Evolutionary conservation across 305 asterid genomes (phyloP).

Genomic region (Fraxinus xanthoxyloides): DNA sequence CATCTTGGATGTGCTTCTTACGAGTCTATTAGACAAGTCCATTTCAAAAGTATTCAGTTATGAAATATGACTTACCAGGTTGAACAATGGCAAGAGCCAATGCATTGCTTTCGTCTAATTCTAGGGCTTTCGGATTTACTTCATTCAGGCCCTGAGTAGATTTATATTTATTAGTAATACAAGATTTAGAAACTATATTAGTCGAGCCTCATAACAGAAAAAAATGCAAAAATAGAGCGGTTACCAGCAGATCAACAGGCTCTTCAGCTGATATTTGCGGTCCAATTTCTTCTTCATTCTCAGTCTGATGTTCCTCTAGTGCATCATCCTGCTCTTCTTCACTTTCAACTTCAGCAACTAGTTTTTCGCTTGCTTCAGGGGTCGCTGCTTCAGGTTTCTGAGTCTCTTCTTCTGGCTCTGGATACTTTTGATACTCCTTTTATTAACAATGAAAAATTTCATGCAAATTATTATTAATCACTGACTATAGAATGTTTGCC

Average conservation of each 20-base stretch:
- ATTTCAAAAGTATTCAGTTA: background rate
- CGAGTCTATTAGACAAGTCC: background rate
- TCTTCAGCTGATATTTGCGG: constrained; percentile 36
- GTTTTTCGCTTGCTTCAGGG: constrained; percentile 20
- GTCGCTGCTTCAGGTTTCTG: constrained; percentile 26
- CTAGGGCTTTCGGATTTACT: constrained; percentile 42
- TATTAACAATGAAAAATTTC: background rate
- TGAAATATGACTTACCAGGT: constrained; percentile 41
- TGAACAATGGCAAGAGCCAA: constrained; percentile 77
- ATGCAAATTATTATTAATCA: background rate
- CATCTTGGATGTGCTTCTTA: background rate
- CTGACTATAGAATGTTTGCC: background rate
- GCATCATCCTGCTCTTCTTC: constrained; percentile 28
- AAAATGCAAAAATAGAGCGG: constrained; percentile 8
- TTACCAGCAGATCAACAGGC: constrained; percentile 64
- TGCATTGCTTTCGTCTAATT: constrained; percentile 63
- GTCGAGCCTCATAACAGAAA: background rate
- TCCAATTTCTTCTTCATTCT: constrained; percentile 28
- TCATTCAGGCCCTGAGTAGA: constrained; percentile 53
- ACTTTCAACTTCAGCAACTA: constrained; percentile 32
- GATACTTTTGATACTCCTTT: constrained; percentile 43
- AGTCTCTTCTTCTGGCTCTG: constrained; percentile 29
- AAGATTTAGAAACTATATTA: background rate
- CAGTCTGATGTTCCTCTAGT: constrained; percentile 31
- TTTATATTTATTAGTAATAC: background rate